Evolutionary conservation across 1,139 yeast species (phyloP), one percentile per base, ranked within the genome.

Genomic region (Candida glucosophila): DNA sequence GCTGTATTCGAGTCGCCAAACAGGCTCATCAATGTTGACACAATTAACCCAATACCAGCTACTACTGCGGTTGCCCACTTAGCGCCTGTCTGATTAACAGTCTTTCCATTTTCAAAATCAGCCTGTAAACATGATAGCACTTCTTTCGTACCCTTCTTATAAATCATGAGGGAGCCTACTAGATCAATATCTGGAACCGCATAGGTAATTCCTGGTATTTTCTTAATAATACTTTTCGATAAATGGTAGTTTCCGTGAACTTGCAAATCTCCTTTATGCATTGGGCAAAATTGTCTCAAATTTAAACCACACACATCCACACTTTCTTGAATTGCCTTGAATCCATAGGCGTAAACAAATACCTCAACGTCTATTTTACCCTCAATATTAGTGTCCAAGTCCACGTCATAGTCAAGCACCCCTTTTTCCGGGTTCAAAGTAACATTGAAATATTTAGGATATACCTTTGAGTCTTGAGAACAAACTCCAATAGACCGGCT

Each of bases 21-120:
- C 3, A 82, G 67, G 3, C 86, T 75, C 35, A 79, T 58, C 15
- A 73, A 33, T 4, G 86, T 85, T 7, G 85, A 79, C 15, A 74
- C 60, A 26, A 80, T 52, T 30, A 80, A 54, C n/a, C 92, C 90
- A 22, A 77, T 49, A 31, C 90, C 92, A 1, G 90, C 88, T 39
- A 79, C 58, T 11, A 76, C 75, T 0, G 92, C 92, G 16, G 90
- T 77, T 10, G 81, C 86, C 92, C 92, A 80, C 52, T 78, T 77
- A 24, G 77, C 85, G 34, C 86, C 88, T 3, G 72, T 57, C 47
- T 80, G 90, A 17, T 79, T 58, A 18, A 80, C 82, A 4, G 88
- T 76, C 42, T 74, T 78, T 25, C 88, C 86, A 44, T 80, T 80
- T 13, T 76, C 48, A 47, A 80, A 78, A 31, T 62, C 58, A 3